phyloP scores from a whole-genome alignment of 2,329 filamentous ascomycete genomes.

The Aschersonia sp. region DNA sequence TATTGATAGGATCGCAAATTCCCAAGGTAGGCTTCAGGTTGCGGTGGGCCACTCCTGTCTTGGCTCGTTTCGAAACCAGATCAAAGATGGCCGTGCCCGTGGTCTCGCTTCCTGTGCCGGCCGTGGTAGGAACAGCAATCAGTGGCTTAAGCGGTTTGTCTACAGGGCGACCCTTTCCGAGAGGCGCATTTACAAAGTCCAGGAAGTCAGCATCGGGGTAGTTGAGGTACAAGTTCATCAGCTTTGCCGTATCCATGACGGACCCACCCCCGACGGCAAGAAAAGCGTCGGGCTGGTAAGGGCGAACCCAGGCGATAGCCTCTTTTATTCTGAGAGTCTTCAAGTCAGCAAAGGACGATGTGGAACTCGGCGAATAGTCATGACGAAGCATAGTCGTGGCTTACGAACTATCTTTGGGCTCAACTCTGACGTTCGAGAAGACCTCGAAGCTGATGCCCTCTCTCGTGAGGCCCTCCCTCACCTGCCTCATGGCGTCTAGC shows the following conservation, averaged over 20 bases:
- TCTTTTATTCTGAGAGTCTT: slow-evolving; percentile 52
- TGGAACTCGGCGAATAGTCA: too few species aligned
- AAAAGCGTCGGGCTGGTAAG: slow-evolving; percentile 73
- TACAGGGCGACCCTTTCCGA: slow-evolving; percentile 74
- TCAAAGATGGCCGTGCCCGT: slow-evolving; percentile 98
- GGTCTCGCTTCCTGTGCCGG: slow-evolving; percentile 81
- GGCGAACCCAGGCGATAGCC: slow-evolving; percentile 75
- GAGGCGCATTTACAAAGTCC: slow-evolving; percentile 92
- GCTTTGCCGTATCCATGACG: slow-evolving; percentile 94
- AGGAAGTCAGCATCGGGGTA: slow-evolving; percentile 89
- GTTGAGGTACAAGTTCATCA: slow-evolving; percentile 92
- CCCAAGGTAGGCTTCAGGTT: slow-evolving; percentile 92
- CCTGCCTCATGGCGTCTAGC: slow-evolving; percentile 81
- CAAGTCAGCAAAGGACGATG: too few species aligned
- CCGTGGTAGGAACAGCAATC: slow-evolving; percentile 73
- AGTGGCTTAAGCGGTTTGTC: slow-evolving; percentile 56
- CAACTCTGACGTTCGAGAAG: slow-evolving; percentile 66
- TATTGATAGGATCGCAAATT: slow-evolving; percentile 77
- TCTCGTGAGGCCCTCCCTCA: slow-evolving; percentile 60
- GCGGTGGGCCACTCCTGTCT: slow-evolving; percentile 90
- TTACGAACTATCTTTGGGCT: slow-evolving; percentile 88
- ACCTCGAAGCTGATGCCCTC: slow-evolving; percentile 73
- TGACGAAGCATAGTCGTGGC: slow-evolving; percentile 13
- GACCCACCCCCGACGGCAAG: slow-evolving; percentile 81
- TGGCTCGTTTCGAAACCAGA: slow-evolving; percentile 73